phyloP scores from a whole-genome alignment of 2,329 filamentous ascomycete species.

The Myotisia sp. region DNA sequence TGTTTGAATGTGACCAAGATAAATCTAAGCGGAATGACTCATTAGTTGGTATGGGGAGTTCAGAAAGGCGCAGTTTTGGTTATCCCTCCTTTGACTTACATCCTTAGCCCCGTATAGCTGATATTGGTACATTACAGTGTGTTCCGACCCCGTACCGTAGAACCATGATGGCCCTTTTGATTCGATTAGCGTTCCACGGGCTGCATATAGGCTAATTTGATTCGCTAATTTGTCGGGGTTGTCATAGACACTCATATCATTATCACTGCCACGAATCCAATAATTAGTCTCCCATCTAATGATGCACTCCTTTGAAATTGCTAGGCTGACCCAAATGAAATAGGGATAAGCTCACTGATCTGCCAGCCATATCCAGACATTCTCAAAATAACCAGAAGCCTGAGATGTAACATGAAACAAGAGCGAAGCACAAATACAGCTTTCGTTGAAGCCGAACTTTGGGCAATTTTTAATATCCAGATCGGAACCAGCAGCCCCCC shows the following conservation, averaged over 20 bases:
- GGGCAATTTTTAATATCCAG: conserved; percentile 20
- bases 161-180: conserved; percentile 39
- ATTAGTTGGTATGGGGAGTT: neutral
- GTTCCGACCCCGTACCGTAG: conserved; percentile 51
- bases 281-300: no score
- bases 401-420: no score
- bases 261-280: no score
- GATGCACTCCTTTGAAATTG: no score
- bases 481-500: conserved; percentile 23
- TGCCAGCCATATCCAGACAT: no score
- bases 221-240: conserved; percentile 4
- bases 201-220: conserved; percentile 7
- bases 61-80: neutral
- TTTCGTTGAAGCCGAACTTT: no score
- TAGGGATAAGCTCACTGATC: no score
- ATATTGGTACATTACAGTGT: conserved; percentile 57
- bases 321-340: no score
- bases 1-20: conserved; percentile 51
- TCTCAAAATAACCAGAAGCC: no score
- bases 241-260: no score
- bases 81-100: no score
- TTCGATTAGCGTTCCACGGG: conserved; percentile 7
- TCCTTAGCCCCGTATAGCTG: conserved; percentile 47
- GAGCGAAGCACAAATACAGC: no score
- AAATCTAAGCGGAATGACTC: conserved; percentile 27